A percentile compares a stretch with the other conserved stretches of the same genome.
These are phyloP conservation scores for Colletotrichum sublineola DNA, from an alignment of 2,329 filamentous ascomycete genomes.

Conservation along the genomic window DNA sequence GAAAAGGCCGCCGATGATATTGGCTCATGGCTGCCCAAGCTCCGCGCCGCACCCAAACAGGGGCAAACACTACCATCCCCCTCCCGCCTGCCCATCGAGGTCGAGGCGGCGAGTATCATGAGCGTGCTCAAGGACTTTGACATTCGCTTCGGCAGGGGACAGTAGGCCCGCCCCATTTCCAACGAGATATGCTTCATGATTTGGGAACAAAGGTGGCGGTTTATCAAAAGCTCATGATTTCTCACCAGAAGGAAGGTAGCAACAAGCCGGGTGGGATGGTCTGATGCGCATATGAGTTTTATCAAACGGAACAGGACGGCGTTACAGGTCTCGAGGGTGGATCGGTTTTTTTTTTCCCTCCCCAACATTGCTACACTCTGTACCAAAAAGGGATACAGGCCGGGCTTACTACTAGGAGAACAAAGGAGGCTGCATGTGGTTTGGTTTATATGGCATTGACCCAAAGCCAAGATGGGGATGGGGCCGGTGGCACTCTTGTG, in stretches of 20 bases:
- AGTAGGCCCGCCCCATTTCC: constrained; percentile 8
- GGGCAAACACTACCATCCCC: constrained; percentile 49
- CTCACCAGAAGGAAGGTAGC: not conserved
- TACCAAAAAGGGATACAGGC: not conserved
- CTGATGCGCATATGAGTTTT: constrained; percentile 3
- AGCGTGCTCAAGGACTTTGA: constrained; percentile 87
- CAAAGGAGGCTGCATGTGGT: not conserved
- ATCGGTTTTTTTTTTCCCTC: not conserved
- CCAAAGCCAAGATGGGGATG: not conserved
- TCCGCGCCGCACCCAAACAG: constrained; percentile 69
- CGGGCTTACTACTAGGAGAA: not conserved
- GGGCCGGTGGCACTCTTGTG: not conserved
- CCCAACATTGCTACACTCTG: not conserved
- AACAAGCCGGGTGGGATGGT: not conserved
- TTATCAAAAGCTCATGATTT: not conserved
- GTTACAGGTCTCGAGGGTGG: constrained; percentile 3
- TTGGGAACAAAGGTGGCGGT: not conserved
- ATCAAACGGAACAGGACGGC: not conserved
- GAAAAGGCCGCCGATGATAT: constrained; percentile 80
- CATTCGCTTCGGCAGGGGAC: constrained; percentile 71
- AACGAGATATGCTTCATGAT: constrained; percentile 4
- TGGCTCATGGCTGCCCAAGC: constrained; percentile 80
- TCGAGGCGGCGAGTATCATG: constrained; percentile 88
- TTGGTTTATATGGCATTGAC: not conserved
- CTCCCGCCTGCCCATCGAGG: constrained; percentile 74